A percentile compares a stretch with the other conserved stretches of the same genome.
These are phyloP conservation scores for Beauveria caledonica DNA, from an alignment of 2,329 filamentous ascomycete genomes.

Conservation along the genomic window DNA sequence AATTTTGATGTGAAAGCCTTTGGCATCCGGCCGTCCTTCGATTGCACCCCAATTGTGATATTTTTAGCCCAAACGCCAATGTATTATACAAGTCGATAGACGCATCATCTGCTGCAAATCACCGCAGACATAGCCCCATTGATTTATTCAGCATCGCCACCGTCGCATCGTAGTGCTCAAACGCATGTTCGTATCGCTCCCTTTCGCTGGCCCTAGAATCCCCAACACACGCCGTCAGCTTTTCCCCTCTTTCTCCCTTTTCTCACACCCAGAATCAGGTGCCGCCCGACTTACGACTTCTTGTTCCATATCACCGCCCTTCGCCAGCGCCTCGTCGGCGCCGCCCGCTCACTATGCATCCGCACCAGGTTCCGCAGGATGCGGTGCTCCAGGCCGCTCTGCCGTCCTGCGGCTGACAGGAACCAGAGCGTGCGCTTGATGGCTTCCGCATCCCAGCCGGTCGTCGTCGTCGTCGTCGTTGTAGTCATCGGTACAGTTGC, in stretches of 20 bases:
- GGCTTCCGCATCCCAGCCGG: conserved; percentile 33
- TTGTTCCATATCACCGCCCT: conserved; percentile 16
- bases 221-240: not conserved
- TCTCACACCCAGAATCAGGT: not conserved
- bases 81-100: not conserved
- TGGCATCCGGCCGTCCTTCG: not conserved
- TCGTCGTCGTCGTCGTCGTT: conserved; percentile 4
- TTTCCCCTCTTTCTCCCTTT: not conserved
- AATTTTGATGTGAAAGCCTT: not conserved
- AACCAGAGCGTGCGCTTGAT: conserved; percentile 63
- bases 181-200: conserved; percentile 27
- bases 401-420: conserved; percentile 53
- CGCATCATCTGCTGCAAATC: conserved; percentile 13
- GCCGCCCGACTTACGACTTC: conserved; percentile 17
- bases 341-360: conserved; percentile 17
- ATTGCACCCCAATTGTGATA: not conserved
- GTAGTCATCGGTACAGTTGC: not conserved
- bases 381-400: conserved; percentile 61
- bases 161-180: conserved; percentile 59
- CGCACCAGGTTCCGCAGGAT: conserved; percentile 61
- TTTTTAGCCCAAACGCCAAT: not conserved
- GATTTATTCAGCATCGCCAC: conserved; percentile 66
- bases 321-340: conserved; percentile 15
- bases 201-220: conserved; percentile 15
- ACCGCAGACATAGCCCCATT: conserved; percentile 58